A percentile compares a stretch with the other conserved stretches of the same genome.
phyloP scores from a whole-genome alignment of 345 rosid species.

The Arabis hirsuta region DNA sequence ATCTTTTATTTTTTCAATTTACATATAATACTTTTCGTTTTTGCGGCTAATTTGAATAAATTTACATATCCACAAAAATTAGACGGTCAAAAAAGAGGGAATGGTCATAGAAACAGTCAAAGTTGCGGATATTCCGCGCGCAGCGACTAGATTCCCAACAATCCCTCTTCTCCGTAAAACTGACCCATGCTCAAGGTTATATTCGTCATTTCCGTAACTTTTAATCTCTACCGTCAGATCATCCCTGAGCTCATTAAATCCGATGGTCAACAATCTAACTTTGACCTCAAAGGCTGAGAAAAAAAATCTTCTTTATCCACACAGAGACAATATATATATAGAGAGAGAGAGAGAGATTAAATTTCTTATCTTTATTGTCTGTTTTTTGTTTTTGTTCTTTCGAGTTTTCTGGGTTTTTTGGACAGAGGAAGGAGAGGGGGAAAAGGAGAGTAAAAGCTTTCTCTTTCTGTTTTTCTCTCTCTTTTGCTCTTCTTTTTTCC shows the following conservation, averaged over 20 bases:
- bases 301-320: slow-evolving; percentile 15
- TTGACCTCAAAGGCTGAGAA: slow-evolving; percentile 43
- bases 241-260: slow-evolving; percentile 13
- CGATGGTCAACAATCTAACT: slow-evolving; percentile 31
- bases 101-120: slow-evolving; percentile 42
- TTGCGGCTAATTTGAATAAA: neutral
- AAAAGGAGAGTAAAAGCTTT: slow-evolving; percentile 21
- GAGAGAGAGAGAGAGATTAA: neutral
- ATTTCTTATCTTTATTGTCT: neutral
- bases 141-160: slow-evolving; percentile 34
- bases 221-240: slow-evolving; percentile 11
- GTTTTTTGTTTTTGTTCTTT: neutral
- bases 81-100: slow-evolving; percentile 36
- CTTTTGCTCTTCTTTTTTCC: neutral
- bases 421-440: slow-evolving; percentile 41
- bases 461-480: slow-evolving; percentile 23
- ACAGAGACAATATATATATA: slow-evolving; percentile 1
- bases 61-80: neutral
- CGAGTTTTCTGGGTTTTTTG: slow-evolving; percentile 23
- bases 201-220: neutral
- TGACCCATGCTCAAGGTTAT: slow-evolving; percentile 9
- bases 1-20: no score
- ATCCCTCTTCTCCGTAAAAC: slow-evolving; percentile 23
- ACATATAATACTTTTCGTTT: neutral
- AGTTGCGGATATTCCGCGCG: slow-evolving; percentile 47